Evolutionary conservation across 352 stramenopile genomes (phyloP).

Genomic region (Phytophthora hibernalis): DNA sequence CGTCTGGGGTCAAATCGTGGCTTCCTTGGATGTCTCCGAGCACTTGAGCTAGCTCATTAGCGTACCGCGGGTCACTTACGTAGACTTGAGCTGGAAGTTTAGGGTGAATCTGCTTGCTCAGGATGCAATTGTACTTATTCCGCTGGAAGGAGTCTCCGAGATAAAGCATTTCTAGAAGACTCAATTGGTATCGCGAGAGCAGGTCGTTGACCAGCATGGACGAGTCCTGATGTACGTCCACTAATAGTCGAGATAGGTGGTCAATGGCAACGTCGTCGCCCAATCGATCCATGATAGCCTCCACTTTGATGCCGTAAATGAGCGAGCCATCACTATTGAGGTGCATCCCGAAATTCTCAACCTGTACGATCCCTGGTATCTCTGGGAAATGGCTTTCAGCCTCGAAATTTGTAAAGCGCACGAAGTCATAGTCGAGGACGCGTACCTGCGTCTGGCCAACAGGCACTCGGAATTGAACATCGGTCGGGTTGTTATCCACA

Average conservation of each 20-base stretch:
- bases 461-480: conserved; percentile 85
- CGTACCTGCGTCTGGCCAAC: conserved; percentile 95
- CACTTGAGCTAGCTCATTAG: conserved; percentile 97
- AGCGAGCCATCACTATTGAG: conserved; percentile 81
- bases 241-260: conserved; percentile 95
- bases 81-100: conserved; percentile 96
- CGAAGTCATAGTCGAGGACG: conserved; percentile 97
- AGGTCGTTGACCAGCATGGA: conserved; percentile 96
- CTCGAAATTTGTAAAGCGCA: conserved; percentile 99
- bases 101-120: conserved; percentile 96
- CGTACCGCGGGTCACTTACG: conserved; percentile 93
- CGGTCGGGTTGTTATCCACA: conserved; percentile 87
- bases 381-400: conserved; percentile 97
- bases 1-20: conserved; percentile 95
- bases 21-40: conserved; percentile 94
- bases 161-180: conserved; percentile 96
- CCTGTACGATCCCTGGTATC: conserved; percentile 94
- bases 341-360: conserved; percentile 96
- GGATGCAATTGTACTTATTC: conserved; percentile 98
- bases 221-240: conserved; percentile 97
- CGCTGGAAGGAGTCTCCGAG: conserved; percentile 94
- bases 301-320: conserved; percentile 91
- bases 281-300: conserved; percentile 97
- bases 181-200: conserved; percentile 95
- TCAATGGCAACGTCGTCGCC: conserved; percentile 97